Evolutionary conservation across 225 moss, liverwort and hornwort genomes (phyloP).

Genomic region (Pseudoscleropodium purum): DNA sequence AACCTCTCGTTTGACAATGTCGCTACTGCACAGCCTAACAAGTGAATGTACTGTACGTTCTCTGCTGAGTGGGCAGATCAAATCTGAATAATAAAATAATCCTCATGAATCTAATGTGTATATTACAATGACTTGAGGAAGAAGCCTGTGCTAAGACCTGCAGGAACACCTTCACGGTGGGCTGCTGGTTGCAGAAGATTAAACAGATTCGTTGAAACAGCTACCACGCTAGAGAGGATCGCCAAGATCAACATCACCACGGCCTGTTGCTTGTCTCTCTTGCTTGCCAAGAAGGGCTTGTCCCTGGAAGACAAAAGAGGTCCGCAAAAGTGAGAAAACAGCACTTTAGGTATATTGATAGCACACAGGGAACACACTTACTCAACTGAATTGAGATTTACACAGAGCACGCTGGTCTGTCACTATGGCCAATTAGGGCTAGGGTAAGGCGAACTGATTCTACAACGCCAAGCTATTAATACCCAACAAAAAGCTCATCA

Average conservation of each 20-base stretch:
- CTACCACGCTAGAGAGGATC: constrained; percentile 54
- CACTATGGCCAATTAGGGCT: neutral
- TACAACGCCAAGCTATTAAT: neutral
- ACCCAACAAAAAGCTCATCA: neutral
- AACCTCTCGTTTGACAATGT: constrained; percentile 1
- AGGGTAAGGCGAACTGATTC: neutral
- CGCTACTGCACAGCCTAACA: neutral
- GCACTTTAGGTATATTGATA: neutral
- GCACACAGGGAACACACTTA: neutral
- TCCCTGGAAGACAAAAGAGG: constrained; percentile 30
- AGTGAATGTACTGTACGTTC: neutral
- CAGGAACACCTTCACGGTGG: neutral
- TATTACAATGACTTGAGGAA: constrained; percentile 17
- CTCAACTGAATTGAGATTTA: neutral
- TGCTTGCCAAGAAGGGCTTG: constrained; percentile 48
- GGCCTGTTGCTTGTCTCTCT: constrained; percentile 58
- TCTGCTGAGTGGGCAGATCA: constrained; percentile 2
- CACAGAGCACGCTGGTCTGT: neutral
- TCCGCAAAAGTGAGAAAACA: neutral
- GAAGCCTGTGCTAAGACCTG: constrained; percentile 20
- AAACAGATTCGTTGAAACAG: constrained; percentile 55
- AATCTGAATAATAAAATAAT: neutral
- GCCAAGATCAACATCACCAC: constrained; percentile 68
- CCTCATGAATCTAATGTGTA: neutral
- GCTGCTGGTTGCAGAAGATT: constrained; percentile 30